Evolutionary conservation across 2,329 filamentous ascomycete species (phyloP).

Genomic region (Fusarium sp.): DNA sequence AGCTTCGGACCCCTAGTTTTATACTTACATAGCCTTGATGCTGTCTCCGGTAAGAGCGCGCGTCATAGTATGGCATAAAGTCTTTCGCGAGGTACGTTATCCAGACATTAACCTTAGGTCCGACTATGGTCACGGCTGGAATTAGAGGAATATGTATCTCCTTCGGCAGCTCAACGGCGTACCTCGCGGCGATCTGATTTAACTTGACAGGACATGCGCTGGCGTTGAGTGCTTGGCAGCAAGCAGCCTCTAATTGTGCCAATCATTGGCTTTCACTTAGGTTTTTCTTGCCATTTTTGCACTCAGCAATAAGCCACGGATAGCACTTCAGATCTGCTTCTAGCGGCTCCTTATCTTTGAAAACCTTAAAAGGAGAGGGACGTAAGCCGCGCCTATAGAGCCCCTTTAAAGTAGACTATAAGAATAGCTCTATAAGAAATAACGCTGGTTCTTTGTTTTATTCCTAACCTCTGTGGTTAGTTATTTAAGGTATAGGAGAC

Average conservation of each 20-base stretch:
- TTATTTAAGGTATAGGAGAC: fast-evolving
- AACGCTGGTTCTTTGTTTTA: not conserved
- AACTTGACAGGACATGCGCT: slow-evolving; percentile 37
- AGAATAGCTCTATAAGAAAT: not conserved
- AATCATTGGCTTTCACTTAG: too few species aligned
- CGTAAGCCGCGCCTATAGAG: not conserved
- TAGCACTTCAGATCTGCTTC: not conserved
- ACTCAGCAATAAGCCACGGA: not conserved
- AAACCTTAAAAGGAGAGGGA: not conserved
- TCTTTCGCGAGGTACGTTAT: slow-evolving; percentile 23
- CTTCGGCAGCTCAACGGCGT: not conserved
- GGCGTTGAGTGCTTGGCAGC: slow-evolving; percentile 35
- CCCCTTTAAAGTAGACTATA: not conserved
- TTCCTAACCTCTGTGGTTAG: fast-evolving
- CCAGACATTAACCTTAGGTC: slow-evolving; percentile 38
- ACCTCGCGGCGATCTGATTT: slow-evolving; percentile 9
- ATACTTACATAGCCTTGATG: not conserved
- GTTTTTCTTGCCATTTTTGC: not conserved
- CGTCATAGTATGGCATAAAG: not conserved
- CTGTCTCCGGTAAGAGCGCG: too few species aligned
- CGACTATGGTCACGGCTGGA: slow-evolving; percentile 31
- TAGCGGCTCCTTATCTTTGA: fast-evolving
- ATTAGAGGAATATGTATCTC: slow-evolving; percentile 31
- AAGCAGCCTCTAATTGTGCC: not conserved
- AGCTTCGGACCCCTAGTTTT: fast-evolving